These are phyloP conservation scores for Termitomyces sp. DNA, from an alignment of 768 basidiomycete genomes.

Conservation along the genomic window DNA sequence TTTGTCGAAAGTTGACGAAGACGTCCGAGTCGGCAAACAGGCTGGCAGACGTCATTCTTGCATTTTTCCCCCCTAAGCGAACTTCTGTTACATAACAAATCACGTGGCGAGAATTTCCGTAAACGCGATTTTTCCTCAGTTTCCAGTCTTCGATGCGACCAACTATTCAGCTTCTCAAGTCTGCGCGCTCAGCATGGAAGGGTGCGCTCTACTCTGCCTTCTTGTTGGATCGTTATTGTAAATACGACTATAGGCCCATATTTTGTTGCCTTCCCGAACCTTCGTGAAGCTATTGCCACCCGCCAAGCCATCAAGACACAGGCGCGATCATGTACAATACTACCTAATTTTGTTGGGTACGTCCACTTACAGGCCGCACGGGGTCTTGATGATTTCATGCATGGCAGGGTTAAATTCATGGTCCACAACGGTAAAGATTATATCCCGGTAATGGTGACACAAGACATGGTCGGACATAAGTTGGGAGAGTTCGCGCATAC, in stretches of 20 bases:
- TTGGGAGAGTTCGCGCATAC: slow-evolving; percentile 92
- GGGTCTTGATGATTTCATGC: not conserved
- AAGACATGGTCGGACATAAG: slow-evolving; percentile 99
- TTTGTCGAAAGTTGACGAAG: not conserved
- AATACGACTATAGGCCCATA: slow-evolving; percentile 63
- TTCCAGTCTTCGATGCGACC: slow-evolving; percentile 44
- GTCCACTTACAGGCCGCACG: slow-evolving; percentile 16
- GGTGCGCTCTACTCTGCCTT: slow-evolving; percentile 31
- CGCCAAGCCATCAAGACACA: slow-evolving; percentile 87
- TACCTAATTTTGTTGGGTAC: slow-evolving; percentile 95
- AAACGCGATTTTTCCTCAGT: not conserved
- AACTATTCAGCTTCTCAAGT: slow-evolving; percentile 49
- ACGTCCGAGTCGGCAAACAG: not conserved
- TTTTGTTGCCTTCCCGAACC: slow-evolving; percentile 89
- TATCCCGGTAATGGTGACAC: slow-evolving; percentile 77
- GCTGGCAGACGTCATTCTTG: slow-evolving; percentile 3
- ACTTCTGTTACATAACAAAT: not conserved
- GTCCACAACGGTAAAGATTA: slow-evolving; percentile 96
- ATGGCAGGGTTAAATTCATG: slow-evolving; percentile 69
- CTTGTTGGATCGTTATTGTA: not conserved
- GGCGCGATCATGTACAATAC: slow-evolving; percentile 84
- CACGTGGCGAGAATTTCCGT: slow-evolving; percentile 3
- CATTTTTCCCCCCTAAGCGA: not conserved
- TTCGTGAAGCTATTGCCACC: slow-evolving; percentile 73
- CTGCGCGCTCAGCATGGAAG: slow-evolving; percentile 83